These are phyloP conservation scores for Aspergillus neotritici DNA, from an alignment of 2,329 filamentous ascomycete genomes.

Conservation along the genomic window DNA sequence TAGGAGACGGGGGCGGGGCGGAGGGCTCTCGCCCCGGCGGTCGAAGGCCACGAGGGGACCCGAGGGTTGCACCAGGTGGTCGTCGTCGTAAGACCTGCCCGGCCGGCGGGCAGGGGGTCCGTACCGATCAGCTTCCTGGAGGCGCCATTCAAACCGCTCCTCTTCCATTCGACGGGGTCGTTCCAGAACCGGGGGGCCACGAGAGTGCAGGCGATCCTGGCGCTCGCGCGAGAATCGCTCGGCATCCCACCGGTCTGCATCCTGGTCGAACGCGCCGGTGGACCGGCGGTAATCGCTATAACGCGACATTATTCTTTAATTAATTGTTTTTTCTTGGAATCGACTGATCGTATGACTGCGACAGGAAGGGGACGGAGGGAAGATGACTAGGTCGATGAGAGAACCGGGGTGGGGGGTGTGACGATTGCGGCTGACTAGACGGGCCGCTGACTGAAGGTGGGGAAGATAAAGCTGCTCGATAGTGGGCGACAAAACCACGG, in stretches of 20 bases:
- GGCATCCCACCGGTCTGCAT: slow-evolving; percentile 33
- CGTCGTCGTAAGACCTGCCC: slow-evolving; percentile 38
- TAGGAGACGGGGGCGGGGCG: slow-evolving; percentile 61
- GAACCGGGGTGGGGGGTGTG: slow-evolving; percentile 35
- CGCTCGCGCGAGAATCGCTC: slow-evolving; percentile 41
- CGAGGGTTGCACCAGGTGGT: slow-evolving; percentile 38
- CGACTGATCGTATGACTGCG: slow-evolving; percentile 9
- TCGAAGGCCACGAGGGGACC: slow-evolving; percentile 54
- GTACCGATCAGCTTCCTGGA: slow-evolving; percentile 38
- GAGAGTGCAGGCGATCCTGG: slow-evolving; percentile 34
- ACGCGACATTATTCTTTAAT: slow-evolving; percentile 27
- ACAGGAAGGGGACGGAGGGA: slow-evolving; percentile 3
- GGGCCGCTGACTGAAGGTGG: slow-evolving; percentile 22
- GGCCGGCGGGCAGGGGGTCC: slow-evolving; percentile 38
- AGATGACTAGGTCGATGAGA: slow-evolving; percentile 6
- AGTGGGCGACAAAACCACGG: neutral
- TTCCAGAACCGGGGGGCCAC: slow-evolving; percentile 32
- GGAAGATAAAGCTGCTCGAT: slow-evolving; percentile 16
- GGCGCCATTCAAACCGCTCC: slow-evolving; percentile 37
- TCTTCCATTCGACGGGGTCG: slow-evolving; percentile 34
- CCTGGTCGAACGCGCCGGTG: slow-evolving; percentile 26
- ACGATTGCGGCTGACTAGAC: slow-evolving; percentile 32
- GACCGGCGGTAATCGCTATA: slow-evolving; percentile 35
- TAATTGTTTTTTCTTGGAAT: neutral
- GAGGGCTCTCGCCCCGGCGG: slow-evolving; percentile 51